Evolutionary conservation across 2,329 filamentous ascomycete genomes (phyloP).

Genomic region (Botrytis fragariae): DNA sequence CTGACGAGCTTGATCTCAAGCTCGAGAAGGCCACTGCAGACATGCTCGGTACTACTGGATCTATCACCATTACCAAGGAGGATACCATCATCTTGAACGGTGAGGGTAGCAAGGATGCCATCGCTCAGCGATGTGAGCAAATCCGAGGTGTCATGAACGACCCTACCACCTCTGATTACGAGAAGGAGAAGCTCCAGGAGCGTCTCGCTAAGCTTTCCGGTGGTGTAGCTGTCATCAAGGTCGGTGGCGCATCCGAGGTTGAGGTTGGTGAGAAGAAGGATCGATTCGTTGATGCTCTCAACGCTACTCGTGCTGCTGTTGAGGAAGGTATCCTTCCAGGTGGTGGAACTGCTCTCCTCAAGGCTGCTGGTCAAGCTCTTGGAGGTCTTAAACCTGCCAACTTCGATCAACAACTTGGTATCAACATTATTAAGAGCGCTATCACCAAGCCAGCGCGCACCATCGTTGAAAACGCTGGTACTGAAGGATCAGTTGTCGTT

Average conservation of each 20-base stretch:
- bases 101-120: constrained; percentile 89
- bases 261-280: constrained; percentile 99
- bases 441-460: constrained; percentile 93
- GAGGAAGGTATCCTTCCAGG: constrained; percentile 99
- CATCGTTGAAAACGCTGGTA: constrained; percentile 96
- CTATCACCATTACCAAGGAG: constrained; percentile 99
- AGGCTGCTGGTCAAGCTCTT: constrained; percentile 89
- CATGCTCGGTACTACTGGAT: constrained; percentile 94
- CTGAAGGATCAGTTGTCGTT: constrained; percentile 93
- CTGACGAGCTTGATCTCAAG: constrained; percentile 97
- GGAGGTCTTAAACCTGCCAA: constrained; percentile 80
- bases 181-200: constrained; percentile 99
- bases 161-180: constrained; percentile 93
- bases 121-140: constrained; percentile 96
- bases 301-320: constrained; percentile 95
- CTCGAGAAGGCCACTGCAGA: constrained; percentile 96
- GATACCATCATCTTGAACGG: constrained; percentile 99
- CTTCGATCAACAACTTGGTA: constrained; percentile 99
- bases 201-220: constrained; percentile 98
- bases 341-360: constrained; percentile 96
- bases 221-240: constrained; percentile 99
- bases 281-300: constrained; percentile 95
- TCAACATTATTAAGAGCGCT: constrained; percentile 95
- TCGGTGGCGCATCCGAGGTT: constrained; percentile 94
- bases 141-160: constrained; percentile 96